Evolutionary conservation across 352 stramenopile genomes (phyloP).

Genomic region (Phytopythium oedochilum): DNA sequence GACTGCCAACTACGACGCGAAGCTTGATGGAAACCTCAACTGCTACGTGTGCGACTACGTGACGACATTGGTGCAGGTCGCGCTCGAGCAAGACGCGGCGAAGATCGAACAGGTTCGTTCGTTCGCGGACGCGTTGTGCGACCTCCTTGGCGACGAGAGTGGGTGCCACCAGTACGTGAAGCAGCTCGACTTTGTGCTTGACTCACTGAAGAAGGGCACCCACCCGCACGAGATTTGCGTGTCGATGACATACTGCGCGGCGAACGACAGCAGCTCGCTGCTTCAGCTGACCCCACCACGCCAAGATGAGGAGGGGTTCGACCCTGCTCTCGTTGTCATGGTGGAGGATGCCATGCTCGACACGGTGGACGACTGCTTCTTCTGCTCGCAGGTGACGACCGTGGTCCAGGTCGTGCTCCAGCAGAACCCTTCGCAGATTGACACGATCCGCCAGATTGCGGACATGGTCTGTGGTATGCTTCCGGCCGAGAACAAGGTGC

Average conservation of each 20-base stretch:
- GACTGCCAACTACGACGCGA: constrained; percentile 3
- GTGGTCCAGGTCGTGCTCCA: constrained; percentile 49
- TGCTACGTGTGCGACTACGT: constrained; percentile 49
- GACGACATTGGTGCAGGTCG: constrained; percentile 22
- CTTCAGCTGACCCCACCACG: not conserved
- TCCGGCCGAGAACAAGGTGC: constrained; percentile 55
- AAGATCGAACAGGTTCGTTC: constrained; percentile 23
- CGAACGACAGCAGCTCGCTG: not conserved
- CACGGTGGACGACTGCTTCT: constrained; percentile 48
- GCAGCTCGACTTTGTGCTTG: constrained; percentile 29
- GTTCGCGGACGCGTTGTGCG: constrained; percentile 25
- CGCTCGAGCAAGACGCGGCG: constrained; percentile 20
- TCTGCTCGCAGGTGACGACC: constrained; percentile 62
- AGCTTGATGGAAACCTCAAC: constrained; percentile 14
- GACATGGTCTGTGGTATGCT: constrained; percentile 59
- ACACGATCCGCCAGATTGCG: constrained; percentile 54
- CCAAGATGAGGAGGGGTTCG: constrained; percentile 16
- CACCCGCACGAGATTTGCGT: constrained; percentile 27
- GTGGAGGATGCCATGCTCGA: constrained; percentile 29
- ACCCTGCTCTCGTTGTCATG: constrained; percentile 22
- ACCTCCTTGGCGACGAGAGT: constrained; percentile 20
- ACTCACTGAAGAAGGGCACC: constrained; percentile 28
- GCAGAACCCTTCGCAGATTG: constrained; percentile 45
- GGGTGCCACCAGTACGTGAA: constrained; percentile 25
- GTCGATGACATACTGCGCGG: constrained; percentile 25